Evolutionary conservation across 140 eudicot genomes (phyloP).

Genomic region (Senecio squalidus): DNA sequence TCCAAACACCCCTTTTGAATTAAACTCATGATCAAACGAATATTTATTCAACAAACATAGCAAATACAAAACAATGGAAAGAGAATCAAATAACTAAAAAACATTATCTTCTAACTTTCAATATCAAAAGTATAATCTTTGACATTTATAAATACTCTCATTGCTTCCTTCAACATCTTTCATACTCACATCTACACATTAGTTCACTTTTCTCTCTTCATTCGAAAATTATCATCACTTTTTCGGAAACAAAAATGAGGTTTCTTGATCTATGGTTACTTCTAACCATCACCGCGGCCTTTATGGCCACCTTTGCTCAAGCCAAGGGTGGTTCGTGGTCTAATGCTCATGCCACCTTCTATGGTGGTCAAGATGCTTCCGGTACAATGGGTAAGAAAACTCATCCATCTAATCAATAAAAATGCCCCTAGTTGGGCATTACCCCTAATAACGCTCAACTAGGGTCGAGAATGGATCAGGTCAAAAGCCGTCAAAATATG

Average conservation of each 20-base stretch:
- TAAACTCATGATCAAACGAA: background rate
- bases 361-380: slow-evolving; percentile 47
- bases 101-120: background rate
- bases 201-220: background rate
- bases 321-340: slow-evolving; percentile 25
- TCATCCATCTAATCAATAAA: background rate
- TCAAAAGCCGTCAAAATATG: too few species aligned
- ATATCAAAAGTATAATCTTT: slow-evolving; percentile 3
- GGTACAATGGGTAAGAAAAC: slow-evolving; percentile 48
- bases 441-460: background rate
- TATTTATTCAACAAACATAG: background rate
- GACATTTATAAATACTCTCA: slow-evolving; percentile 18
- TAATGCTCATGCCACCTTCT: slow-evolving; percentile 48
- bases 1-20: background rate
- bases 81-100: background rate
- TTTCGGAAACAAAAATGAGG: slow-evolving; percentile 13
- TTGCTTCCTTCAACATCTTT: slow-evolving; percentile 5
- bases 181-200: slow-evolving; percentile 11
- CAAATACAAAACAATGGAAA: background rate
- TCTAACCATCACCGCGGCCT: slow-evolving; percentile 16
- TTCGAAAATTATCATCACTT: background rate
- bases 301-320: slow-evolving; percentile 2
- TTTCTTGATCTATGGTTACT: slow-evolving; percentile 16
- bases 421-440: background rate
- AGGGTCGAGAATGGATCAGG: too few species aligned